Base-by-base conservation (phyloP, 306 rosid species). In the Casuarina glauca region DNA sequence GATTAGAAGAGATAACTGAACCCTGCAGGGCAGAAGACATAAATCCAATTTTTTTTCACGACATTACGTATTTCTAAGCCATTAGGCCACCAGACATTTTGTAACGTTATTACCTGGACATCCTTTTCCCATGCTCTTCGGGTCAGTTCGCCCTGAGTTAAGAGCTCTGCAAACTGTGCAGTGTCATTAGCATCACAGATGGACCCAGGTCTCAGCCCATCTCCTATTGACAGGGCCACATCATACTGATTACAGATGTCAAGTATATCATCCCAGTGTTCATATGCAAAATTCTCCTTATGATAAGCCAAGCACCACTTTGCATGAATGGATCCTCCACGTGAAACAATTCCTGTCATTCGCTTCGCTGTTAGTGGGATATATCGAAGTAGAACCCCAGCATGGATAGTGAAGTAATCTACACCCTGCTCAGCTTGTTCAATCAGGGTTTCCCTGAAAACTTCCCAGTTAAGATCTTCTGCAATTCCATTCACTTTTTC, bases 381-480 rank as follows among this genome's bases (percentile, higher is more conserved):
- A 79, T 91, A 96, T 54, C 98, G 86, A 19, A 96, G 94, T 70
- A 96, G 91, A 78, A 93, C 98, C 76, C 98, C 99, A 2, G 99
- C 99, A 82, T 96, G 99, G 78, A 96, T 96, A 67, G 99, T 93
- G 90, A 96, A 96, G 88, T 96, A 96, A 82, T 96, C 99, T 50
- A 96, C 99, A 75, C 99, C 99, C 83, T 96, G 99, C 85, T 96
- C 99, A 57, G 99, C 99, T 83, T 96, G 99, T 87, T 96, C 99
- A 80, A 96, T 91, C 83, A 96, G 84, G 72, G 98, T 96, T 15
- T 93, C 96, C 79, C 91, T 87, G 82, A 96, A 90, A 72, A 90
- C 73, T 69, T 93, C 98, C 99, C 99, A 96, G 82, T 20, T 93
- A 71, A 96, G 93, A 75, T 96, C 81, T 87, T 96, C 99, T 10